These are phyloP conservation scores for Hemisphaericaspora lyxosophila DNA, from an alignment of 1,139 yeast species.

Conservation along the genomic window DNA sequence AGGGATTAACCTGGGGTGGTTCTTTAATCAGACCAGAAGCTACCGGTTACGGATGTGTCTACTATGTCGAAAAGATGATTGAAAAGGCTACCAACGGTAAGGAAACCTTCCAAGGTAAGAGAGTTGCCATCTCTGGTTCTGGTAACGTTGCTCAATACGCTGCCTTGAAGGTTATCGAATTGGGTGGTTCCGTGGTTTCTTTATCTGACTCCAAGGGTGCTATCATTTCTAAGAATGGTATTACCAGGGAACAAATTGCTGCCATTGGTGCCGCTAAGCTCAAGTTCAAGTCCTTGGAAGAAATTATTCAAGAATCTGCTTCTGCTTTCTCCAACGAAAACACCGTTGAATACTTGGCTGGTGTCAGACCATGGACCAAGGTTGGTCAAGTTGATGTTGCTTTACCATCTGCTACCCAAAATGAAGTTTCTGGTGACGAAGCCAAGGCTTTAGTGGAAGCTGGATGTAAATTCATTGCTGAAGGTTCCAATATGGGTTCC, in stretches of 20 bases:
- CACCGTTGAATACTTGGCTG: slow-evolving; percentile 74
- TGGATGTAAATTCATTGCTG: slow-evolving; percentile 93
- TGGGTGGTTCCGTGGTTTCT: slow-evolving; percentile 93
- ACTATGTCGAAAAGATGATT: slow-evolving; percentile 97
- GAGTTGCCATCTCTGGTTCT: slow-evolving; percentile 94
- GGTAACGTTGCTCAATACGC: slow-evolving; percentile 99
- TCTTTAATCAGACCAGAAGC: slow-evolving; percentile 99
- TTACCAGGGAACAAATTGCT: slow-evolving; percentile 75
- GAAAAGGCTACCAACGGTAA: slow-evolving; percentile 87
- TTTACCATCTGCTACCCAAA: slow-evolving; percentile 97
- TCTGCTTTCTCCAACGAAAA: slow-evolving; percentile 56
- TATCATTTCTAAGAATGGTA: slow-evolving; percentile 73
- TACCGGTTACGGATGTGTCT: slow-evolving; percentile 96
- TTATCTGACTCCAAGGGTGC: slow-evolving; percentile 94
- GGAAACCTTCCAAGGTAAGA: slow-evolving; percentile 87
- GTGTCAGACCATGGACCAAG: slow-evolving; percentile 95
- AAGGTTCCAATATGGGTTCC: slow-evolving; percentile 99
- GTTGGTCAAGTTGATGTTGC: slow-evolving; percentile 94
- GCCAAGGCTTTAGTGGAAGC: slow-evolving; percentile 91
- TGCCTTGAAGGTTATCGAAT: slow-evolving; percentile 93
- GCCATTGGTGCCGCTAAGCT: slow-evolving; percentile 81
- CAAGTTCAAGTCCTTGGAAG: slow-evolving; percentile 72
- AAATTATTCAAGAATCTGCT: slow-evolving; percentile 57
- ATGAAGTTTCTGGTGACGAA: slow-evolving; percentile 95
- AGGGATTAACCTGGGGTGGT: slow-evolving; percentile 98